phyloP scores from a whole-genome alignment of 139 green algal species.

The Yamagishiella unicocca region DNA sequence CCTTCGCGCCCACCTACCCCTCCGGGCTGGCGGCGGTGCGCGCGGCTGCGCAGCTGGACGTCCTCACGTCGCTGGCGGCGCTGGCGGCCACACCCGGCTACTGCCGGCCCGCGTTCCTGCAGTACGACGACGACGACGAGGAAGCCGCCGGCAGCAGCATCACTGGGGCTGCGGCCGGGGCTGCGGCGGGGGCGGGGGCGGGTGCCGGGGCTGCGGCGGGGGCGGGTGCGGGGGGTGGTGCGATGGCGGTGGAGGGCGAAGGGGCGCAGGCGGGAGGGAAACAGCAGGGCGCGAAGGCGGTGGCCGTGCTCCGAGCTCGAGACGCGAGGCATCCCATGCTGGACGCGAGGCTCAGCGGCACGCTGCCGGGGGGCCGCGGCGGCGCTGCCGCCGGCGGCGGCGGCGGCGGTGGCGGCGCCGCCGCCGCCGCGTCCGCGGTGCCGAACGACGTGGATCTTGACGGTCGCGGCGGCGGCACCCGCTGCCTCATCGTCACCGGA shows the following conservation, averaged over 20 bases:
- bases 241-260: not conserved
- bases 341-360: conserved; percentile 72
- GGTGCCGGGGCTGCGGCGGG: not conserved
- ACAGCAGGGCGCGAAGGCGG: not conserved
- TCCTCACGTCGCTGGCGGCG: conserved; percentile 76
- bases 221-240: not conserved
- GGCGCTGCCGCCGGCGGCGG: conserved; percentile 39
- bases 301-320: conserved; percentile 64
- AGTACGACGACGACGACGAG: not conserved
- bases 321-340: conserved; percentile 84
- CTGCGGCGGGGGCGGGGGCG: not conserved
- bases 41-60: conserved; percentile 84
- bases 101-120: conserved; percentile 27
- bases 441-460: conserved; percentile 77
- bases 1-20: conserved; percentile 58
- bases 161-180: not conserved
- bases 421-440: conserved; percentile 44
- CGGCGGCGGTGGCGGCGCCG: not conserved
- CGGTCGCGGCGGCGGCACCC: not conserved
- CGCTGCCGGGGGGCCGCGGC: conserved; percentile 68
- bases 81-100: conserved; percentile 61
- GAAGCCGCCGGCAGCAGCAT: not conserved
- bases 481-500: conserved; percentile 68
- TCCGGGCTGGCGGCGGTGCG: conserved; percentile 57
- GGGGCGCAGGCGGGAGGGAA: not conserved